Evolutionary conservation across 1,284 basidiomycete genomes (phyloP).

Genomic region (Ustilago esculenta): DNA sequence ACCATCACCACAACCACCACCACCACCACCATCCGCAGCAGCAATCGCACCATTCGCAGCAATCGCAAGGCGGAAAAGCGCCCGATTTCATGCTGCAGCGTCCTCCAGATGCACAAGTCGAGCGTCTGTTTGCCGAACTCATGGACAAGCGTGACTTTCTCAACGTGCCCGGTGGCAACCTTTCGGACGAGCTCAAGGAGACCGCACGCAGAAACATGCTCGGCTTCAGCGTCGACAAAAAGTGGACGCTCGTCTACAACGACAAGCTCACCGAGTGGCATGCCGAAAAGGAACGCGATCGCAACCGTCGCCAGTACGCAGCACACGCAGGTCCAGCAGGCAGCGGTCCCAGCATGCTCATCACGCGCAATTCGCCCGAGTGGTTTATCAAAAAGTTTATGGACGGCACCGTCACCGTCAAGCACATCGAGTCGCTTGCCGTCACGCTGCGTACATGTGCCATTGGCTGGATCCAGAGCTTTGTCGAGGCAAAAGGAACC

Average conservation of each 20-base stretch:
- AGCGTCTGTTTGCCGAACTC: conserved; percentile 65
- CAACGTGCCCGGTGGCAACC: conserved; percentile 55
- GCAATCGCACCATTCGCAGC: not conserved
- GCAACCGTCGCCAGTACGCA: conserved; percentile 64
- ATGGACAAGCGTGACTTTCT: conserved; percentile 66
- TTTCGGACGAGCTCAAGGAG: conserved; percentile 57
- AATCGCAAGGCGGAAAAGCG: conserved; percentile 9
- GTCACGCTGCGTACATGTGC: conserved; percentile 77
- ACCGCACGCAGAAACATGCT: conserved; percentile 61
- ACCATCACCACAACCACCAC: too few relatives aligned
- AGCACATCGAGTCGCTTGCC: conserved; percentile 79
- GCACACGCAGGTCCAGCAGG: conserved; percentile 69
- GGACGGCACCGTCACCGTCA: conserved; percentile 82
- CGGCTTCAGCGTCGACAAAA: conserved; percentile 74
- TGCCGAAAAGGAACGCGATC: conserved; percentile 65
- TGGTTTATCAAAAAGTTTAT: conserved; percentile 88
- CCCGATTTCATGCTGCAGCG: conserved; percentile 54
- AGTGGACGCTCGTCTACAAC: conserved; percentile 90
- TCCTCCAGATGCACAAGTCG: conserved; percentile 59
- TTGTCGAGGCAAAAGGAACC: conserved; percentile 77
- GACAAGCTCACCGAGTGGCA: conserved; percentile 83
- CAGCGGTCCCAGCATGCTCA: conserved; percentile 66
- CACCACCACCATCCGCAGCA: too few relatives aligned
- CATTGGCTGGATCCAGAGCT: conserved; percentile 66
- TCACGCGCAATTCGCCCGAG: conserved; percentile 67